Base-by-base conservation (phyloP, 768 basidiomycete genomes). In the Phlebiopsis gigantea region DNA sequence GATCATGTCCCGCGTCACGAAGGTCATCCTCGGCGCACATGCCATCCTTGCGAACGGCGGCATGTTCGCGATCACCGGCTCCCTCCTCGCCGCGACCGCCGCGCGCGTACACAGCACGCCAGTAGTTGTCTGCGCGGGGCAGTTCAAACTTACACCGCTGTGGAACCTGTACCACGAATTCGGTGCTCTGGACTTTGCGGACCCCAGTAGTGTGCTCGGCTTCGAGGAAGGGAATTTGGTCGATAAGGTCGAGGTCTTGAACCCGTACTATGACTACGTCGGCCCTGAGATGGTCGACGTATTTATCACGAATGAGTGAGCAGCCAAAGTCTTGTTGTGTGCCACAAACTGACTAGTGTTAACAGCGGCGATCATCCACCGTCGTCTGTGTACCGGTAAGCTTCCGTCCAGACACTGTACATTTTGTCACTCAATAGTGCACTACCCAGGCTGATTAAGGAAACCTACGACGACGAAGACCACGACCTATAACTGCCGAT, bases 201-300 rank as follows among this genome's bases (percentile, higher is more conserved):
- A 80, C 60, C 84, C 83, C 46, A 82, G 84, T 68, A 81, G 80
- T 49, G 82, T 87, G 52, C 75, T 73, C 41, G 87, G 83, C 29
- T 91, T 88, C 60, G 83, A 91, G 59, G 89, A 91, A 62, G 89
- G 87, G 1, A 78, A 81, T 62, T 73, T 92, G 6, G 83, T 90
- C 42, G 88, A 94, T 60, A 90, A 88, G 62, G 92, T 95, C 14
- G 93, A 97, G 62, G 93, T 96, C 8, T 75, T 95, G 45, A 96
- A 95, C 68, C 94, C 95, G n/a, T 93, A 90, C 69, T 98, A 90
- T 68, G 97, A 99, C 72, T 95, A 96, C 71, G 89, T 99, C 41
- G 80, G 84, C 52, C 94, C 94, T 21, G 94, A 98, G 67, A 73
- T 98, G 61, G 83, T 99, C 55, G 88, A 93, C 66, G 88, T 92